Evolutionary conservation across 768 basidiomycete species (phyloP), one percentile per base, ranked within the genome.

Genomic region (Zangia roseola): DNA sequence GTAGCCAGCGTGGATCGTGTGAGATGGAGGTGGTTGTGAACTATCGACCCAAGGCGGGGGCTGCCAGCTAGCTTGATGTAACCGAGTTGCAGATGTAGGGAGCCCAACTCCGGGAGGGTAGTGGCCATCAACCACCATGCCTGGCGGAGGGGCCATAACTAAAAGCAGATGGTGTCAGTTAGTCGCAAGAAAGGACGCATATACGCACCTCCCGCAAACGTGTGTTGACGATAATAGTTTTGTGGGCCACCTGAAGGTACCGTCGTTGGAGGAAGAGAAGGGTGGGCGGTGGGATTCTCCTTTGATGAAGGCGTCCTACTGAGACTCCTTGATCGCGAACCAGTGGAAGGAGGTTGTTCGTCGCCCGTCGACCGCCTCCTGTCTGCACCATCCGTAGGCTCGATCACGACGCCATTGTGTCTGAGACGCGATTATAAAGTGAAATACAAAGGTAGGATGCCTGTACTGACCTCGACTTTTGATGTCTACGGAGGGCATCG

Each of bases 401-500:
- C 84, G 47, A 85, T 76, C 46, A 86, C 71, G 10, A 85, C 73
- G 12, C 84, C 86, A 55, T 86, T 84, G 54, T 87, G 86, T 59
- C 86, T 52, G 52, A 8, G 31, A 53, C 9, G 44, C 44, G 31
- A 50, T 45, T 35, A 23, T 25, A 41, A 53, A 19, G 34, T 39
- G 25, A 23, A 40, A 25, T 13, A 43, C 26, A 37, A 41, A 50
- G 42, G 38, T 36, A 31, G 47, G 50, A 38, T 31, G 7, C 40
- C 45, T 35, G 54, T 36, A 59, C 74, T 53, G 53, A 85, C 87
- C 86, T 80, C 53, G 88, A 88, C 59, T 87, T 87, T 69, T 88
- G 84, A 63, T 90, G 88, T 59, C 88, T 75, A 37, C 84, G 75
- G n/a, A 88, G 73, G 17, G 88, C 88, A 67, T 90, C 88, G n/a